A percentile compares a stretch with the other conserved stretches of the same genome.
Conservation (phyloP, 2,329 filamentous ascomycete genomes). For the Botryotinia convoluta region DNA sequence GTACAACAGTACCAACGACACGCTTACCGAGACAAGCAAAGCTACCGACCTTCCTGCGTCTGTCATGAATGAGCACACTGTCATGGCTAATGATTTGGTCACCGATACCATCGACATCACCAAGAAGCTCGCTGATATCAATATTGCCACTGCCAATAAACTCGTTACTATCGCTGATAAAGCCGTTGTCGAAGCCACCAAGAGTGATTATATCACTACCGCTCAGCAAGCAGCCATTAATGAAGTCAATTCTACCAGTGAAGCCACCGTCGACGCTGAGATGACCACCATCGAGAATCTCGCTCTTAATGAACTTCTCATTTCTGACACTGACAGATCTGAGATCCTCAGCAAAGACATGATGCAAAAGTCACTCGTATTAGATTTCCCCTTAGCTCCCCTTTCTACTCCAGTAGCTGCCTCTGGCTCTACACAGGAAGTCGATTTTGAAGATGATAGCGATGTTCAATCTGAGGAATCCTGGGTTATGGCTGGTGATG, state of each 20-base stretch:
- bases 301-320: not conserved
- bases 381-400: not conserved
- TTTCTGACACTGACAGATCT: not conserved
- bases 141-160: not conserved
- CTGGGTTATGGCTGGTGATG: not conserved
- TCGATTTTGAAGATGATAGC: not conserved
- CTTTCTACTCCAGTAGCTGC: not conserved
- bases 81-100: not conserved
- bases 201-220: fast-evolving
- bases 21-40: not conserved
- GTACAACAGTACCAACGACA: no score
- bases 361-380: not conserved
- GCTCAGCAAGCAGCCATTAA: not conserved
- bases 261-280: not conserved
- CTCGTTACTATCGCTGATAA: fast-evolving
- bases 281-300: not conserved
- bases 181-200: not conserved
- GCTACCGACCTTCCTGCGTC: not conserved
- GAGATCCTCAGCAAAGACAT: not conserved
- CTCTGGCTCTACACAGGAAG: not conserved
- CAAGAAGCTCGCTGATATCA: not conserved
- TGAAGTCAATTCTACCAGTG: not conserved
- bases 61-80: not conserved
- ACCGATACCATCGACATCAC: not conserved
- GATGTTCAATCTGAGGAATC: not conserved